These are phyloP conservation scores for Exserohilum turcica DNA, from an alignment of 2,329 filamentous ascomycete genomes.

Conservation along the genomic window DNA sequence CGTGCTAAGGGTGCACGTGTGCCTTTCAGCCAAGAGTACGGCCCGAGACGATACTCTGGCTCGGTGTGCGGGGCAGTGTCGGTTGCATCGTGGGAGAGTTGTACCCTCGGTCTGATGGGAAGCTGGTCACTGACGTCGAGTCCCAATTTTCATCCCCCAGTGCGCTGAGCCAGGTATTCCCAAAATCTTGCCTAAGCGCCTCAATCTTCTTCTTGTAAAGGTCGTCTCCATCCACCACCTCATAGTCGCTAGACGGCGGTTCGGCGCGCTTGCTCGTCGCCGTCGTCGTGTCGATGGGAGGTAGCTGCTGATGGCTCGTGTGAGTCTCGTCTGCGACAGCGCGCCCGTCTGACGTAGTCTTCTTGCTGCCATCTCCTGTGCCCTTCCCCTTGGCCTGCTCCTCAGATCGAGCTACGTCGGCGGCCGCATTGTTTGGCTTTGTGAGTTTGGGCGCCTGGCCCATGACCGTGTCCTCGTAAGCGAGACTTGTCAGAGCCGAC, in stretches of 20 bases:
- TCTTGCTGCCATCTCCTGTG: slow-evolving; percentile 40
- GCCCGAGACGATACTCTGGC: slow-evolving; percentile 48
- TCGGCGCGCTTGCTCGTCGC: slow-evolving; percentile 21
- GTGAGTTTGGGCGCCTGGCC: slow-evolving; percentile 26
- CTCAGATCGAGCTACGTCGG: slow-evolving; percentile 34
- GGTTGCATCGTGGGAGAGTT: slow-evolving; percentile 42
- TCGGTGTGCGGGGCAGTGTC: slow-evolving; percentile 40
- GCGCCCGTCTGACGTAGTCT: slow-evolving; percentile 27
- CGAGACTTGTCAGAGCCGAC: slow-evolving; percentile 36
- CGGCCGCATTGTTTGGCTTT: slow-evolving; percentile 17
- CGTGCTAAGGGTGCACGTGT: background rate
- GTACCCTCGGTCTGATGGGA: slow-evolving; percentile 40
- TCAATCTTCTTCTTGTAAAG: slow-evolving; percentile 88
- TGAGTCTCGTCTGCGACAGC: slow-evolving; percentile 27
- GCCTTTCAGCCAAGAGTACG: slow-evolving; percentile 42
- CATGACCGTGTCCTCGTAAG: slow-evolving; percentile 29
- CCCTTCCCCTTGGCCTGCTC: slow-evolving; percentile 30
- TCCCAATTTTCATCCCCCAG: slow-evolving; percentile 76
- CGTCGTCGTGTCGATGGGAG: slow-evolving; percentile 40
- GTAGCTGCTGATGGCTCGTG: slow-evolving; percentile 35
- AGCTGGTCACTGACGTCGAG: slow-evolving; percentile 36
- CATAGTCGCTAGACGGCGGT: slow-evolving; percentile 58
- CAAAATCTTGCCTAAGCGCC: slow-evolving; percentile 80
- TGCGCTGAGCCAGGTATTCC: slow-evolving; percentile 84
- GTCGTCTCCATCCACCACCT: slow-evolving; percentile 72